A percentile compares a stretch with the other conserved stretches of the same genome.
Evolutionary conservation across 1,284 basidiomycete species (phyloP).

Genomic region (Boletellus deceptivus): DNA sequence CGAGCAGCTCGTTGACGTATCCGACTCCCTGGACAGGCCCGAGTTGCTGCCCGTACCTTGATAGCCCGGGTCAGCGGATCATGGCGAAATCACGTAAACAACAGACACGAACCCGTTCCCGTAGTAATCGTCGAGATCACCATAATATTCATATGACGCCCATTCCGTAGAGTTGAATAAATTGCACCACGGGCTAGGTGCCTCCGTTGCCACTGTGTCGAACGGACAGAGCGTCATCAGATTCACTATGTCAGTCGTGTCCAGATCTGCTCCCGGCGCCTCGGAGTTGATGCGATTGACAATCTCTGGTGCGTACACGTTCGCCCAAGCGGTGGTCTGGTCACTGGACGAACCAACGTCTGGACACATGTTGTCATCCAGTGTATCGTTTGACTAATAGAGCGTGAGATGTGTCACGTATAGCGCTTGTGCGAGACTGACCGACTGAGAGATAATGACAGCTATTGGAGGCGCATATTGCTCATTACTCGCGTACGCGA

Average conservation of each 20-base stretch:
- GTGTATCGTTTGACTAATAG: conserved; percentile 61
- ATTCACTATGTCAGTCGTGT: conserved; percentile 52
- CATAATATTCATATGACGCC: conserved; percentile 60
- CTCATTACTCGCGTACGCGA: conserved; percentile 44
- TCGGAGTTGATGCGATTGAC: conserved; percentile 58
- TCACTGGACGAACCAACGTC: conserved; percentile 46
- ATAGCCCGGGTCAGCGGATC: neutral
- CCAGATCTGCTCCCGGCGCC: conserved; percentile 63
- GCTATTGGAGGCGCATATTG: conserved; percentile 42
- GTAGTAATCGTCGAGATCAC: conserved; percentile 77
- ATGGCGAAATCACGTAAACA: neutral
- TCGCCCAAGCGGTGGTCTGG: conserved; percentile 50
- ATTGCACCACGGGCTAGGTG: conserved; percentile 65
- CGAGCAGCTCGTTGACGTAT: conserved; percentile 81
- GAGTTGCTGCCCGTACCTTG: conserved; percentile 60
- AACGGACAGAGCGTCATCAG: conserved; percentile 78
- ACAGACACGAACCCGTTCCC: conserved; percentile 52
- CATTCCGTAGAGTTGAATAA: conserved; percentile 63
- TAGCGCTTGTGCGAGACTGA: conserved; percentile 33
- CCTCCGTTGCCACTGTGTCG: conserved; percentile 58
- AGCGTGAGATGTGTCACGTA: conserved; percentile 4
- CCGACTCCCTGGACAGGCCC: conserved; percentile 78
- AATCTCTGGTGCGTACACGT: conserved; percentile 55
- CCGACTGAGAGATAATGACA: conserved; percentile 55
- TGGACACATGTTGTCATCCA: conserved; percentile 69